A percentile compares a stretch with the other conserved stretches of the same genome.
phyloP scores from a whole-genome alignment of 1,284 basidiomycete species.

The Cryptococcus depauperatus region DNA sequence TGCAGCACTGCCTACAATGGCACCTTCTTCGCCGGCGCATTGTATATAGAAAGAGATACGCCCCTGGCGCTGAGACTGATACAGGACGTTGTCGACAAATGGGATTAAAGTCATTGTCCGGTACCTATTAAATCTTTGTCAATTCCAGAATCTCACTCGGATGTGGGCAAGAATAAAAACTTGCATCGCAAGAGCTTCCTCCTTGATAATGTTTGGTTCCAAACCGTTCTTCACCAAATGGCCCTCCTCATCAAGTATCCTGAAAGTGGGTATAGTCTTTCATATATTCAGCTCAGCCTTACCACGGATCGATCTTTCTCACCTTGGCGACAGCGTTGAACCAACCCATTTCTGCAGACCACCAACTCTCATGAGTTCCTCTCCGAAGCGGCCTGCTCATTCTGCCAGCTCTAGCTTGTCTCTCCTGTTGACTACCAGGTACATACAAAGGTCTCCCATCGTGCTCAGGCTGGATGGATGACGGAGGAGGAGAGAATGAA shows the following conservation, averaged over 20 bases:
- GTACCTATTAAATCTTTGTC: constrained; percentile 53
- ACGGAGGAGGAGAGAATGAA: constrained; percentile 20
- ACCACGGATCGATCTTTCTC: background rate
- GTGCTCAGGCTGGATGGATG: constrained; percentile 4
- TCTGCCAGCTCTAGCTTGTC: constrained; percentile 24
- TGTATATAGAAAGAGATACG: constrained; percentile 78
- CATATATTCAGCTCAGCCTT: too few species aligned
- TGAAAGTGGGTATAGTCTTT: constrained; percentile 61
- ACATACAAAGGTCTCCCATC: constrained; percentile 34
- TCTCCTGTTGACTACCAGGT: constrained; percentile 29
- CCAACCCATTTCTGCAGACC: constrained; percentile 38
- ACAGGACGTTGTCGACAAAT: constrained; percentile 75
- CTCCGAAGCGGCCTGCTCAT: constrained; percentile 38
- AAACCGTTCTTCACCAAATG: constrained; percentile 61
- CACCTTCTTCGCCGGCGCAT: constrained; percentile 84
- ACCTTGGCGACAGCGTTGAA: constrained; percentile 44
- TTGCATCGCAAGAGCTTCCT: constrained; percentile 62
- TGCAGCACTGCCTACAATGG: constrained; percentile 81
- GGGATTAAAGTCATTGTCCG: constrained; percentile 77
- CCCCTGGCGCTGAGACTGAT: constrained; percentile 87
- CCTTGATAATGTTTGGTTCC: constrained; percentile 64
- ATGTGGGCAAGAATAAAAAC: constrained; percentile 22
- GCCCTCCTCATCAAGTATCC: constrained; percentile 70
- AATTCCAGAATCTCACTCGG: background rate
- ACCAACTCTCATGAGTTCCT: constrained; percentile 44